Percentiles rank a stretch among this genome's conserved stretches.
Evolutionary conservation across 2,329 filamentous ascomycete genomes (phyloP).

Genomic region (Dothidotthia symphoricarpi): DNA sequence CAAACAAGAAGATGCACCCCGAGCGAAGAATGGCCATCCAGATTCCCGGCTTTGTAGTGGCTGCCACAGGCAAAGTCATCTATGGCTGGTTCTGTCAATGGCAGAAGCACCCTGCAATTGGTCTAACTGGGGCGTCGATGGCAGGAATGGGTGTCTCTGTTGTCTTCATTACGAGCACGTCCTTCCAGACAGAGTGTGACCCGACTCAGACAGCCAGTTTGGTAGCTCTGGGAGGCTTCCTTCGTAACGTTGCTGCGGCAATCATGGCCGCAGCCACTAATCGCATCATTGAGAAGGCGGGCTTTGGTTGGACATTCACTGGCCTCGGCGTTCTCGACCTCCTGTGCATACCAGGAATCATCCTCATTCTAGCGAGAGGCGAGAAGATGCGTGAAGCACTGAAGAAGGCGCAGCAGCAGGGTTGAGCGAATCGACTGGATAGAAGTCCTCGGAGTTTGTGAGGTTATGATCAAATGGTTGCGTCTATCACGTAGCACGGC

Average conservation of each 20-base stretch:
- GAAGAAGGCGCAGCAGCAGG: conserved; percentile 14
- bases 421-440: conserved; percentile 2
- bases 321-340: conserved; percentile 40
- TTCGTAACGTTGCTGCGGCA: conserved; percentile 44
- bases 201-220: conserved; percentile 43
- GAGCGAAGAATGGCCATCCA: conserved; percentile 45
- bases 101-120: conserved; percentile 20
- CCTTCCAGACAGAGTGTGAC: conserved; percentile 45
- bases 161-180: conserved; percentile 46
- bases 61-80: conserved; percentile 41
- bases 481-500: too few relatives aligned
- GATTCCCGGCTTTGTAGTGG: conserved; percentile 43
- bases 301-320: conserved; percentile 45
- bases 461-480: too few relatives aligned
- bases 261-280: conserved; percentile 42
- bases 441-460: background rate
- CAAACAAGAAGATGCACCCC: conserved; percentile 32
- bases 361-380: conserved; percentile 23
- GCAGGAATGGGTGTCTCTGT: conserved; percentile 42
- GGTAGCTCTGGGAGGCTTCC: conserved; percentile 44
- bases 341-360: conserved; percentile 24
- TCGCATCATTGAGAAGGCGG: conserved; percentile 36
- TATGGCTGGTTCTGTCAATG: conserved; percentile 44
- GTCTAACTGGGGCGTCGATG: conserved; percentile 24
- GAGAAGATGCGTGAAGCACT: conserved; percentile 22